phyloP scores from a whole-genome alignment of 768 basidiomycete species.

The Sporobolomyces pararoseus region DNA sequence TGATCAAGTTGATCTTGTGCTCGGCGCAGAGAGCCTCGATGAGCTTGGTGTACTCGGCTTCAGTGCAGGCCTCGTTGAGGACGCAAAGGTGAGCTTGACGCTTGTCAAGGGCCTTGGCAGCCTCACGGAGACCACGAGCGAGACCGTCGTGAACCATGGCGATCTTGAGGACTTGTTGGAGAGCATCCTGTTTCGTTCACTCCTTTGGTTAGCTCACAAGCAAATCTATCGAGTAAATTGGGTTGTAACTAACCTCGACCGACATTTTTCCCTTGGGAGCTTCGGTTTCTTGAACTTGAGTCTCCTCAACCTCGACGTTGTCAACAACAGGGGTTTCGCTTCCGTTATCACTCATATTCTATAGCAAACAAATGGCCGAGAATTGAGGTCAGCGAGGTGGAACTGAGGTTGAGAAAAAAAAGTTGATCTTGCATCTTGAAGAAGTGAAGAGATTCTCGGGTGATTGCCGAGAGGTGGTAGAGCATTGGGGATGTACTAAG shows the following conservation, averaged over 20 bases:
- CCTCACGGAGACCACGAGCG: slow-evolving; percentile 94
- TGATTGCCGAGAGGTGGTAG: too few relatives aligned
- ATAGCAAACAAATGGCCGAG: background rate
- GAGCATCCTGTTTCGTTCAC: slow-evolving; percentile 40
- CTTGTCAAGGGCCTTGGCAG: slow-evolving; percentile 96
- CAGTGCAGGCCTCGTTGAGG: slow-evolving; percentile 96
- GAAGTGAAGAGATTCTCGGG: too few relatives aligned
- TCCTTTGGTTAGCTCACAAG: too few relatives aligned
- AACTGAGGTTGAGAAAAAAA: background rate
- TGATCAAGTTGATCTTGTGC: slow-evolving; percentile 99
- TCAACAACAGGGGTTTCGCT: slow-evolving; percentile 40
- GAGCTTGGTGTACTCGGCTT: slow-evolving; percentile 99
- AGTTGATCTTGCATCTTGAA: too few relatives aligned
- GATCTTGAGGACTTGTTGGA: slow-evolving; percentile 96
- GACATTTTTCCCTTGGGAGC: slow-evolving; percentile 92
- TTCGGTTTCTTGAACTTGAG: slow-evolving; percentile 70
- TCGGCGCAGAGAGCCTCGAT: slow-evolving; percentile 98
- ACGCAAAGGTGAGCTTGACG: slow-evolving; percentile 98
- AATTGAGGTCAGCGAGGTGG: background rate
- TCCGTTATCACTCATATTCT: slow-evolving; percentile 42
- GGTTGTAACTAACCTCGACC: slow-evolving; percentile 66
- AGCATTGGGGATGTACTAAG: too few relatives aligned
- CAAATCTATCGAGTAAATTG: too few relatives aligned
- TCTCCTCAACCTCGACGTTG: slow-evolving; percentile 50
- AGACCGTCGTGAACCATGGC: slow-evolving; percentile 97